Conservation (phyloP, 1,284 basidiomycete genomes). For the Ceratobasidium sp. region DNA sequence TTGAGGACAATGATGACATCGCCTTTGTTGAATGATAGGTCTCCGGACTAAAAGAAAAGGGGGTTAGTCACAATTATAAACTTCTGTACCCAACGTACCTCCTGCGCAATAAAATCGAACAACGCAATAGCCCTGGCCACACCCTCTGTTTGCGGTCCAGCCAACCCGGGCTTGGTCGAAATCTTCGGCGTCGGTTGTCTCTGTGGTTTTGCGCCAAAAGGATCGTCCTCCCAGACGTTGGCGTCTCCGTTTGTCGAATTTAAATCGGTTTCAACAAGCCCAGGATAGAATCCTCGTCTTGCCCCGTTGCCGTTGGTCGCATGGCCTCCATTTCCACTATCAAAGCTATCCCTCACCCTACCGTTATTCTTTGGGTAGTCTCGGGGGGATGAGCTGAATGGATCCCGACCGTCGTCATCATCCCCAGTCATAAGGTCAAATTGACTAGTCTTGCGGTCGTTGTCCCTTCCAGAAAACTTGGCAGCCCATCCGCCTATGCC, state of each 20-base stretch:
- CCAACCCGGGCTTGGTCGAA: constrained; percentile 46
- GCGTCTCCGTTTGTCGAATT: constrained; percentile 5
- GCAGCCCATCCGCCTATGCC: constrained; percentile 23
- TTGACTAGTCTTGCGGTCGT: constrained; percentile 8
- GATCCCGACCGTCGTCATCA: constrained; percentile 25
- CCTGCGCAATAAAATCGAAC: constrained; percentile 78
- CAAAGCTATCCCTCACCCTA: constrained; percentile 11
- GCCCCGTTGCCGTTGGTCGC: constrained; percentile 7
- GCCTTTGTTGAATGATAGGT: constrained; percentile 86
- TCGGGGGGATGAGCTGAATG: constrained; percentile 8
- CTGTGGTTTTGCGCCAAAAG: constrained; percentile 27
- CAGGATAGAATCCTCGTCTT: constrained; percentile 26
- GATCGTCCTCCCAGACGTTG: constrained; percentile 36
- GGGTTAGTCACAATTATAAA: constrained; percentile 13
- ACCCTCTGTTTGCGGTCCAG: constrained; percentile 50
- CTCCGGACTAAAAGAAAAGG: constrained; percentile 66
- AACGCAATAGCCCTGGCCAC: constrained; percentile 78
- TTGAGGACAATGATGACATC: constrained; percentile 81
- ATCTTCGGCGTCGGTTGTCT: constrained; percentile 32
- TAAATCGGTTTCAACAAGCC: constrained; percentile 30
- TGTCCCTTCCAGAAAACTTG: constrained; percentile 12
- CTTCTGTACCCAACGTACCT: constrained; percentile 59
- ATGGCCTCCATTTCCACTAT: constrained; percentile 6
- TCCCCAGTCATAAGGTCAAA: constrained; percentile 38
- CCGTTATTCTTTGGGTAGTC: background rate